These are phyloP conservation scores for Copromyces sp. DNA, from an alignment of 495 filamentous ascomycete species.

Conservation along the genomic window DNA sequence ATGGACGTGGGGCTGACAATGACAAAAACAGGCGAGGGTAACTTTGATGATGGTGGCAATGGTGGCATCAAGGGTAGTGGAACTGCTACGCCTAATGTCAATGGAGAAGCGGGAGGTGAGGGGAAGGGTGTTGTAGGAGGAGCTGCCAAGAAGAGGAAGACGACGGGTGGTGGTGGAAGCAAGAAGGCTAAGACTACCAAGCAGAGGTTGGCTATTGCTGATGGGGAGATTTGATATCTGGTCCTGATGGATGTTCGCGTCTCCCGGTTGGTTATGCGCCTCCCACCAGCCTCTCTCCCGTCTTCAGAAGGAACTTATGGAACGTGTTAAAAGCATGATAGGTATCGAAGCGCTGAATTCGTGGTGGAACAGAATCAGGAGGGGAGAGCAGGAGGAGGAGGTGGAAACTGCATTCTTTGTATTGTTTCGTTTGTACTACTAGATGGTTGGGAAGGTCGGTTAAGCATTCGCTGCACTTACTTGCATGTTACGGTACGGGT, in stretches of 20 bases:
- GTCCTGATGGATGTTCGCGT: background rate
- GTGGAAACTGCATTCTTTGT: background rate
- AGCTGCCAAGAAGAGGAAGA: constrained; percentile 37
- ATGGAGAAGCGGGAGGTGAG: constrained; percentile 40
- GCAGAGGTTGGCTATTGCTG: constrained; percentile 77
- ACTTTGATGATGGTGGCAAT: constrained; percentile 61
- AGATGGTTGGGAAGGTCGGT: background rate
- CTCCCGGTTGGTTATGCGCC: background rate
- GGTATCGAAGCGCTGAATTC: background rate
- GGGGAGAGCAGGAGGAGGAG: background rate
- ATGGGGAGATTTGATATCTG: constrained; percentile 50
- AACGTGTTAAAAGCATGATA: background rate
- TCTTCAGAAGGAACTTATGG: too few species aligned
- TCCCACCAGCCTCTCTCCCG: too few species aligned
- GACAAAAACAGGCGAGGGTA: constrained; percentile 62
- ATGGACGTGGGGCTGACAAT: constrained; percentile 7
- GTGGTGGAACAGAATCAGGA: background rate
- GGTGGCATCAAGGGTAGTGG: constrained; percentile 60
- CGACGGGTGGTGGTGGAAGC: constrained; percentile 37
- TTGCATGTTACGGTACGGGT: background rate
- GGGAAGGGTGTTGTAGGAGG: constrained; percentile 43
- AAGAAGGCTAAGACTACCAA: constrained; percentile 91
- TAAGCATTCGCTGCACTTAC: too few species aligned
- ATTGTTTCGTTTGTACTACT: background rate
- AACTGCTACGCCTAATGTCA: constrained; percentile 66